These are phyloP conservation scores for Fusarium fracticaudum DNA, from an alignment of 2,329 filamentous ascomycete species.

Conservation along the genomic window DNA sequence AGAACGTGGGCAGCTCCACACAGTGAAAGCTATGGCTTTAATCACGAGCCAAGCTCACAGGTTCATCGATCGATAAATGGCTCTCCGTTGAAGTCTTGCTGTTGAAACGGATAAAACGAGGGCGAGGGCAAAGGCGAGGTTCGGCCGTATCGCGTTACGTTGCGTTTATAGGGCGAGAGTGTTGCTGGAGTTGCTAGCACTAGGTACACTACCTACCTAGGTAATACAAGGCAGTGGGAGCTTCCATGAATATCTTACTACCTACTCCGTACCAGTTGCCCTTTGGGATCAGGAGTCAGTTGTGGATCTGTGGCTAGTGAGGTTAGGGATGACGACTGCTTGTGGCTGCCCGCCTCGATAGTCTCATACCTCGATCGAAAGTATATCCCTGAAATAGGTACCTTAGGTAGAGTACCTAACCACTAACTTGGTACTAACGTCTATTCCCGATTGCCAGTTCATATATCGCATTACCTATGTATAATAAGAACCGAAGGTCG, in stretches of 20 bases:
- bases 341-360: slow-evolving; percentile 18
- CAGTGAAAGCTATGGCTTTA: slow-evolving; percentile 15
- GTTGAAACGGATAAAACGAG: background rate
- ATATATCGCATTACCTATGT: background rate
- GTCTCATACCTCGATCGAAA: background rate
- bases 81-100: background rate
- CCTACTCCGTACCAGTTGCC: slow-evolving; percentile 1
- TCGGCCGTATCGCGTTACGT: background rate
- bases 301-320: slow-evolving; percentile 3
- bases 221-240: slow-evolving; percentile 6
- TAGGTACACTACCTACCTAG: background rate
- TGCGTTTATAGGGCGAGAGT: background rate
- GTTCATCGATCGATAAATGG: slow-evolving; percentile 16
- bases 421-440: background rate
- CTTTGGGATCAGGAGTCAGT: slow-evolving; percentile 22
- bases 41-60: background rate
- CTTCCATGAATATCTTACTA: slow-evolving; percentile 5
- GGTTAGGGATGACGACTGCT: slow-evolving; percentile 19
- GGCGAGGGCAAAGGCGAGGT: background rate
- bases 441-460: background rate
- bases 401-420: background rate
- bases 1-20: slow-evolving; percentile 11
- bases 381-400: background rate
- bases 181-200: slow-evolving; percentile 26
- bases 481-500: background rate